phyloP scores from a whole-genome alignment of 495 filamentous ascomycete species.

The Penicillium bialowiezense region DNA sequence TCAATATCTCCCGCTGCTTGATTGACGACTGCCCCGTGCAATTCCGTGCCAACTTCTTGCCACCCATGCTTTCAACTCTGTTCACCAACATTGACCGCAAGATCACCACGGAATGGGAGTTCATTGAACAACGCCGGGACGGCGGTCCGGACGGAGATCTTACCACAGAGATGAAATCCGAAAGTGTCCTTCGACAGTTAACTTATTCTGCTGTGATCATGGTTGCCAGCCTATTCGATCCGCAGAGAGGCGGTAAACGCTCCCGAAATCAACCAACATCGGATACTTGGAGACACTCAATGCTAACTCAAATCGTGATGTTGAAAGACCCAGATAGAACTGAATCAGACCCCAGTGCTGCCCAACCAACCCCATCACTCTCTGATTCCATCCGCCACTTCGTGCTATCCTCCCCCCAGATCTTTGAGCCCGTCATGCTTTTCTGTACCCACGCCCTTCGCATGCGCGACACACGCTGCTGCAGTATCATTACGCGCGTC shows the following conservation, averaged over 20 bases:
- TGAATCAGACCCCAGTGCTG: slow-evolving; percentile 41
- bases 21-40: slow-evolving; percentile 87
- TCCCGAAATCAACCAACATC: not conserved
- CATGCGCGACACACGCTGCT: slow-evolving; percentile 88
- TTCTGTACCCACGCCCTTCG: slow-evolving; percentile 89
- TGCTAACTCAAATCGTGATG: slow-evolving; percentile 10
- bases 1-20: slow-evolving; percentile 80
- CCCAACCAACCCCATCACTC: slow-evolving; percentile 30
- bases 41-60: slow-evolving; percentile 75
- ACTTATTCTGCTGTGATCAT: slow-evolving; percentile 89
- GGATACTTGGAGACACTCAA: not conserved
- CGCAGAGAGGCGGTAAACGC: slow-evolving; percentile 51
- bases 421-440: slow-evolving; percentile 83
- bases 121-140: slow-evolving; percentile 60
- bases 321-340: slow-evolving; percentile 37
- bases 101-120: slow-evolving; percentile 79
- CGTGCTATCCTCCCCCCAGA: slow-evolving; percentile 70
- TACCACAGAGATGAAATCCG: slow-evolving; percentile 95
- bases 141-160: slow-evolving; percentile 66
- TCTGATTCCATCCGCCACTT: slow-evolving; percentile 66
- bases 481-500: slow-evolving; percentile 77
- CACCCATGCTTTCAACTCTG: slow-evolving; percentile 75
- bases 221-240: slow-evolving; percentile 83
- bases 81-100: slow-evolving; percentile 86
- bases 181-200: slow-evolving; percentile 91